Conservation (phyloP, 1,284 basidiomycete species). For the Papiliotrema nemorosa region DNA sequence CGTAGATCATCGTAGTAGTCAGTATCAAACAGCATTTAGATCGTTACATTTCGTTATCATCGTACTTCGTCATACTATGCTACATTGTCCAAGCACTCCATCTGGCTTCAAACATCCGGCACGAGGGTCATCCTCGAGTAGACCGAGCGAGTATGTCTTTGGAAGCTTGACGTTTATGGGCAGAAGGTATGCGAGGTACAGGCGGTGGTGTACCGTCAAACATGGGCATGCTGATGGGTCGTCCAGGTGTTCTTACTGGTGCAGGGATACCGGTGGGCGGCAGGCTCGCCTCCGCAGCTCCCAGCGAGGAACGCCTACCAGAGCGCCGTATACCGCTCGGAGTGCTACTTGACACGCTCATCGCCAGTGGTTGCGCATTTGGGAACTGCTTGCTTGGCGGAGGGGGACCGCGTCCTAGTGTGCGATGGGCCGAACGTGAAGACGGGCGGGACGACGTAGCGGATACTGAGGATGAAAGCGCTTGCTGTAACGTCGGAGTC, state of each 20-base stretch:
- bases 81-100: background rate
- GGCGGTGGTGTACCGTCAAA: constrained; percentile 36
- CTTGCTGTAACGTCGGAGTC: constrained; percentile 13
- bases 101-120: background rate
- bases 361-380: background rate
- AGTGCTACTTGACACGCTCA: constrained; percentile 9
- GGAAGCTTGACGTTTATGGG: constrained; percentile 11
- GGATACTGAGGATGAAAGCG: constrained; percentile 6
- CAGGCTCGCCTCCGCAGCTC: constrained; percentile 12
- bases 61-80: background rate
- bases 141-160: constrained; percentile 1
- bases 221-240: constrained; percentile 30
- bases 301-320: constrained; percentile 24
- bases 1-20: background rate
- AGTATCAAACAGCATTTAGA: background rate
- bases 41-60: too few relatives aligned
- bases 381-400: constrained; percentile 10
- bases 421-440: constrained; percentile 10
- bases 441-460: constrained; percentile 10
- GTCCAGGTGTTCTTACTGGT: constrained; percentile 20
- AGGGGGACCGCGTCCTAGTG: constrained; percentile 27
- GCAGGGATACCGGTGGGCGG: constrained; percentile 32
- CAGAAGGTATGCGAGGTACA: constrained; percentile 40
- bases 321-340: constrained; percentile 12
- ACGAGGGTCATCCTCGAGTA: too few relatives aligned